Conservation (phyloP, 805 yeast species). For the Saturnispora ahearnii region DNA sequence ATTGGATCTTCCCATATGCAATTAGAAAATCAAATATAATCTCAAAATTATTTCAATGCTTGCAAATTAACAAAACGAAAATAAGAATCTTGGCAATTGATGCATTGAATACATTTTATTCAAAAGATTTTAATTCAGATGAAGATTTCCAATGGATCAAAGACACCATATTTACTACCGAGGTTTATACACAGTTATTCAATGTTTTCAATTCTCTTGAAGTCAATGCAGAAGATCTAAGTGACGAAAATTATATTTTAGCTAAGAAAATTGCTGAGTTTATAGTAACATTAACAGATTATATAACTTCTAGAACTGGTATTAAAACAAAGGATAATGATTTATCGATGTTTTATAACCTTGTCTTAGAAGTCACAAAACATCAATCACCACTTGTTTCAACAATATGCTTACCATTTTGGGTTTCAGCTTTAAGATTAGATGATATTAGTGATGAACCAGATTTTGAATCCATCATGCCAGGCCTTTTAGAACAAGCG, state of each 20-base stretch:
- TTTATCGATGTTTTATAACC: conserved; percentile 54
- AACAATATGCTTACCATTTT: conserved; percentile 83
- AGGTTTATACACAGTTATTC: conserved; percentile 63
- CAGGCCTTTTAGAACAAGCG: conserved; percentile 64
- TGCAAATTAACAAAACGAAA: conserved; percentile 48
- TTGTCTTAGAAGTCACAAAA: conserved; percentile 71
- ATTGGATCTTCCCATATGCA: conserved; percentile 81
- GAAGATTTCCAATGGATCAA: conserved; percentile 71
- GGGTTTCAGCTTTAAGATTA: conserved; percentile 83
- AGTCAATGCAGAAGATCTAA: conserved; percentile 55
- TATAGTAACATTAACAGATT: conserved; percentile 80
- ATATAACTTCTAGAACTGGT: conserved; percentile 33
- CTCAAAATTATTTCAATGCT: conserved; percentile 49
- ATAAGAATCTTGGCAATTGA: conserved; percentile 81
- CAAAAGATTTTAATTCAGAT: conserved; percentile 58
- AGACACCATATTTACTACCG: conserved; percentile 64
- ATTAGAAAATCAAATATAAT: conserved; percentile 60
- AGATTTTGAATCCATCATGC: conserved; percentile 47
- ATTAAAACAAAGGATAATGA: conserved; percentile 44
- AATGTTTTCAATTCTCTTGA: conserved; percentile 55
- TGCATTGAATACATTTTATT: conserved; percentile 80
- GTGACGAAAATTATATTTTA: conserved; percentile 68
- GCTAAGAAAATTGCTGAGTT: conserved; percentile 87
- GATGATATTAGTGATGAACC: conserved; percentile 59
- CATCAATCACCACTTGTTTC: conserved; percentile 85